Conservation (phyloP, 805 yeast genomes). For the Ogataea haglerorum region DNA sequence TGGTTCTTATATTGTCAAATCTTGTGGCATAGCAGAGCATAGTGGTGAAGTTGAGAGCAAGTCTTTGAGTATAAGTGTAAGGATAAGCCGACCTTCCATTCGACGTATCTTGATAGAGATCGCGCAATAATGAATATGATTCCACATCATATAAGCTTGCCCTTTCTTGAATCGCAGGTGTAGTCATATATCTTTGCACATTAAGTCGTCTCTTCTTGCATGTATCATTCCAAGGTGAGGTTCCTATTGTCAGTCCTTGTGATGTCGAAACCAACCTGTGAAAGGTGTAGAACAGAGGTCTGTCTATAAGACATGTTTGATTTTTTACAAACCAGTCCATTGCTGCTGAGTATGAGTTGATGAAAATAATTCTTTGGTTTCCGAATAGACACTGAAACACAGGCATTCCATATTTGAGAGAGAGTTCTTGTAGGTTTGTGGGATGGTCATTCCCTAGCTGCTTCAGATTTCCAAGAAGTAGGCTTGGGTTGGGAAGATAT, state of each 20-base stretch:
- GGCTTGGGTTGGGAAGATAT: neutral
- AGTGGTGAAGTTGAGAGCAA: slow-evolving; percentile 37
- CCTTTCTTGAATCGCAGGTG: slow-evolving; percentile 35
- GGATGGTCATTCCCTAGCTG: slow-evolving; percentile 33
- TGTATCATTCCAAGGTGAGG: slow-evolving; percentile 41
- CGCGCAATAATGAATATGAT: slow-evolving; percentile 31
- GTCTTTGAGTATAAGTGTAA: slow-evolving; percentile 32
- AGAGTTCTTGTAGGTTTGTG: slow-evolving; percentile 29
- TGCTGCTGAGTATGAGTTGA: slow-evolving; percentile 18
- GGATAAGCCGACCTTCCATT: slow-evolving; percentile 17
- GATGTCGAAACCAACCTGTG: slow-evolving; percentile 26
- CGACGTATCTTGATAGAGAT: slow-evolving; percentile 21
- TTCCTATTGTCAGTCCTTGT: slow-evolving; percentile 40
- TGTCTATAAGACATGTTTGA: slow-evolving; percentile 20
- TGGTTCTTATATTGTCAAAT: slow-evolving; percentile 29
- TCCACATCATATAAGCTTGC: slow-evolving; percentile 35
- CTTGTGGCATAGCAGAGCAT: slow-evolving; percentile 40
- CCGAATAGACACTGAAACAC: slow-evolving; percentile 24
- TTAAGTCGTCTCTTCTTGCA: slow-evolving; percentile 36
- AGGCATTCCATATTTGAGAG: slow-evolving; percentile 29
- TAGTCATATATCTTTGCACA: slow-evolving; percentile 38
- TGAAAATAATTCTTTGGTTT: slow-evolving; percentile 19
- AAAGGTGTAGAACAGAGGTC: slow-evolving; percentile 24
- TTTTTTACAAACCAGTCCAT: slow-evolving; percentile 24
- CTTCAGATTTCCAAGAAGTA: slow-evolving; percentile 26